Conservation (phyloP, 306 rosid genomes). For the Vigna mungo region DNA sequence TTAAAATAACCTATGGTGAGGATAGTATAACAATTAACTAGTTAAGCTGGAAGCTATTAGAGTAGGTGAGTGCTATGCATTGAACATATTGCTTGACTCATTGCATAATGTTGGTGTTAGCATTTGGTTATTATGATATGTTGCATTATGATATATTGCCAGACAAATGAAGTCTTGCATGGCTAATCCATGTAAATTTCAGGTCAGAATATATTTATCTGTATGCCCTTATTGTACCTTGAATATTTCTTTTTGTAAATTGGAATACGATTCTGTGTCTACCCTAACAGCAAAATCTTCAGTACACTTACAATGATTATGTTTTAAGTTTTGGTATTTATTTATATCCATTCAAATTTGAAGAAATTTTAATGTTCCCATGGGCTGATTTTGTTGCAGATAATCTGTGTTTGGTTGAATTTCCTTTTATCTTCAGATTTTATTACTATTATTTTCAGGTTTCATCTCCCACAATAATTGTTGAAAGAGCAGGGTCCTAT, state of each 20-base stretch:
- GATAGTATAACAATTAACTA: slow-evolving; percentile 21
- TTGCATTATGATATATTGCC: slow-evolving; percentile 36
- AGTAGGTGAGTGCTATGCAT: slow-evolving; percentile 11
- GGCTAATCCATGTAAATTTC: slow-evolving; percentile 11
- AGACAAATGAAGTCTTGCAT: slow-evolving; percentile 10
- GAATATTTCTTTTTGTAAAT: slow-evolving; percentile 3
- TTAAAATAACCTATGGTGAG: slow-evolving; percentile 32
- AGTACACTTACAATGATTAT: slow-evolving; percentile 26
- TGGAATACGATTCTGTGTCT: slow-evolving; percentile 24
- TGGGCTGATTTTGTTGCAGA: slow-evolving; percentile 28
- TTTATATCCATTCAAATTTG: slow-evolving; percentile 2
- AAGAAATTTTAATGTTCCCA: slow-evolving; percentile 8
- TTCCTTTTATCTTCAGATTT: slow-evolving; percentile 30
- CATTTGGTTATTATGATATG: slow-evolving; percentile 33
- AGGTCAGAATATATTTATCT: slow-evolving; percentile 14
- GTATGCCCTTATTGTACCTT: slow-evolving; percentile 5
- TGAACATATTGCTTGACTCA: slow-evolving; percentile 28
- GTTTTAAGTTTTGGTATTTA: slow-evolving; percentile 24
- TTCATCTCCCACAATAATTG: slow-evolving; percentile 96
- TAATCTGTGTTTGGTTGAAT: slow-evolving; percentile 16
- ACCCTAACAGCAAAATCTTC: slow-evolving; percentile 20
- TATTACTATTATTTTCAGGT: slow-evolving; percentile 58
- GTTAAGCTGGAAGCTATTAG: slow-evolving; percentile 39
- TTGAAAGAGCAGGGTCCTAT: slow-evolving; percentile 96
- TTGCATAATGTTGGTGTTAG: slow-evolving; percentile 28